These are phyloP conservation scores for Tolypocladium album DNA, from an alignment of 2,329 filamentous ascomycete species.

Conservation along the genomic window DNA sequence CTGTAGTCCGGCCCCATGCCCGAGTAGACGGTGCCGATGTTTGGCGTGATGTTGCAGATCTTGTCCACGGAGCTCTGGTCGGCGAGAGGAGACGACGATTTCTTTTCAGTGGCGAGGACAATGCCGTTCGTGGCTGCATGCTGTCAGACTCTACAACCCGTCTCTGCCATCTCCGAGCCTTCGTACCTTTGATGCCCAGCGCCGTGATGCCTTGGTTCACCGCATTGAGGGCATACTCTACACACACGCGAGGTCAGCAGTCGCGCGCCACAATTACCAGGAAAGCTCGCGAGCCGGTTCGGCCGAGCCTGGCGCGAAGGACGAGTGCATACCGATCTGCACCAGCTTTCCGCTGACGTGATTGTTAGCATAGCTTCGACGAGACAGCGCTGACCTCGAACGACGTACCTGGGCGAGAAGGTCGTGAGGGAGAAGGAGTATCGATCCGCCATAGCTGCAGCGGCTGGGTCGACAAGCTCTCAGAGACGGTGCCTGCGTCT, in stretches of 20 bases:
- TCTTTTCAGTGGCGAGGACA: conserved; percentile 98
- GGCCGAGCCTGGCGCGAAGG: neutral
- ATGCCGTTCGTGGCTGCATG: conserved; percentile 87
- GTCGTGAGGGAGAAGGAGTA: conserved; percentile 99
- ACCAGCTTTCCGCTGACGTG: conserved; percentile 83
- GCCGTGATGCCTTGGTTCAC: conserved; percentile 99
- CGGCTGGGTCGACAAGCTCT: neutral
- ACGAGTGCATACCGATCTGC: conserved; percentile 61
- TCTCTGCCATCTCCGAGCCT: neutral
- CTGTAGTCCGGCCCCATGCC: conserved; percentile 99
- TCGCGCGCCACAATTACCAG: neutral
- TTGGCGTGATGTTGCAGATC: conserved; percentile 94
- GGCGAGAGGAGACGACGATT: conserved; percentile 94
- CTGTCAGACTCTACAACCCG: conserved; percentile 8
- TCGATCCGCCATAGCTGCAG: conserved; percentile 75
- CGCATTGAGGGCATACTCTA: conserved; percentile 98
- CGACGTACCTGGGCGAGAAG: conserved; percentile 90
- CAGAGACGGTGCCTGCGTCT: conserved; percentile 1
- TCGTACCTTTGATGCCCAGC: conserved; percentile 88
- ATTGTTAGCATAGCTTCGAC: conserved; percentile 30
- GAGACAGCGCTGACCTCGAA: conserved; percentile 9
- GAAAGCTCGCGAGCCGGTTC: neutral
- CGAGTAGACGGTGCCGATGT: conserved; percentile 99
- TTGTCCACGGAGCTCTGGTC: conserved; percentile 92
- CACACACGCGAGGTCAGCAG: conserved; percentile 4